Evolutionary conservation across 2,329 filamentous ascomycete species (phyloP), one percentile per base, ranked within the genome.

Genomic region (Fusarium agapanthi): DNA sequence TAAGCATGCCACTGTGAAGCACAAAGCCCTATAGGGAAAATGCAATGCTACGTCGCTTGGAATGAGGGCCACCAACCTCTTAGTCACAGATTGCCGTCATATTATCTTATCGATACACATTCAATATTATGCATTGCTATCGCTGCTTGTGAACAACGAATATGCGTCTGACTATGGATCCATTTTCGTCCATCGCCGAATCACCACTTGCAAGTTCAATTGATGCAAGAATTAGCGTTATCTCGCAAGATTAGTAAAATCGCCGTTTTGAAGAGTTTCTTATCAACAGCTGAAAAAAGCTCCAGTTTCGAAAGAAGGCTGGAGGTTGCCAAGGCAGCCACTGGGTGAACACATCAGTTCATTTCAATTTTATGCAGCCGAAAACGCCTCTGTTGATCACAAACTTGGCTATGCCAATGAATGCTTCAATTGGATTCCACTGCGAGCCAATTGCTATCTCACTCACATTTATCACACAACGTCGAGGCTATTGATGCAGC

Each of bases 21-120:
- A 45, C n/a, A 22, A 34, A 22, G 59, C 28, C 38, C n/a, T 30
- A 64, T 28, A 18, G 5, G 59, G 50, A 35, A 55, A 22, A 64
- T 40, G 61, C 47, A 44, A 55, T 65, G n/a, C 61, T 34, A 65
- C 61, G 7, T 55, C 59, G 59, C 45, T 35, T 28, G 20, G 37
- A 45, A 15, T 34, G 9, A 26, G 30, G 61, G 18, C n/a, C 30
- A 20, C 28, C 20, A 24, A 43, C 13, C 58, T 54, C 45, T 24
- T 37, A 45, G 44, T 51, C 57, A 53, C 40, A 32, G 12, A 26
- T 26, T 45, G n/a, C 18, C 30, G 28, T 56, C 54, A 47, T 47
- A 35, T 35, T 30, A 56, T 47, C 16, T 56, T 26, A 45, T 32
- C 18, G n/a, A 34, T 26, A 47, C 38, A 34, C 30, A 34, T 18